These are phyloP conservation scores for Termitomyces sp. DNA, from an alignment of 768 basidiomycete genomes.

Conservation along the genomic window DNA sequence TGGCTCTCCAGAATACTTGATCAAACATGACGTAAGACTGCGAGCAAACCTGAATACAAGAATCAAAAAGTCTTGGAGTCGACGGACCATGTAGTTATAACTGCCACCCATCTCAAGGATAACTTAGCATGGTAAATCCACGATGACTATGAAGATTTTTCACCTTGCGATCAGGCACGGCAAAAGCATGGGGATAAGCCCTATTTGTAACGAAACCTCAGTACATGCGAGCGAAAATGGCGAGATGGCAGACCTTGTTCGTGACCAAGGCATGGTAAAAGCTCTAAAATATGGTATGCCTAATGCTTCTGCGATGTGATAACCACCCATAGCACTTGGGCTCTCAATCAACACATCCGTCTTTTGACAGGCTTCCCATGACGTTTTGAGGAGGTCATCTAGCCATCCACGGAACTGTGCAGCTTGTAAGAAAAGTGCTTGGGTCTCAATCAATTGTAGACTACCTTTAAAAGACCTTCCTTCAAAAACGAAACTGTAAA, in stretches of 20 bases:
- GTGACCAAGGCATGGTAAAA: slow-evolving; percentile 97
- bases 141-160: background rate
- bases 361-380: slow-evolving; percentile 95
- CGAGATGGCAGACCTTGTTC: slow-evolving; percentile 57
- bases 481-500: slow-evolving; percentile 95
- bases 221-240: slow-evolving; percentile 5
- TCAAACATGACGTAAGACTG: slow-evolving; percentile 97
- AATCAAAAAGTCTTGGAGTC: background rate
- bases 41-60: slow-evolving; percentile 2
- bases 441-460: background rate
- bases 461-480: slow-evolving; percentile 82
- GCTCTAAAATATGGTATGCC: slow-evolving; percentile 91
- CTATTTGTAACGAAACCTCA: slow-evolving; percentile 26
- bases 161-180: slow-evolving; percentile 93
- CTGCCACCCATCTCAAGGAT: slow-evolving; percentile 82
- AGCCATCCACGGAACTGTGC: slow-evolving; percentile 93
- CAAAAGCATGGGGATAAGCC: slow-evolving; percentile 97
- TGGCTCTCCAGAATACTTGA: slow-evolving; percentile 96
- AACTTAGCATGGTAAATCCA: background rate
- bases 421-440: slow-evolving; percentile 8
- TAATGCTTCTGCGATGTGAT: slow-evolving; percentile 94
- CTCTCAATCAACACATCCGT: slow-evolving; percentile 93
- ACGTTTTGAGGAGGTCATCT: slow-evolving; percentile 90
- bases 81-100: slow-evolving; percentile 93
- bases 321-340: slow-evolving; percentile 96